Base-by-base conservation (phyloP, 2,329 filamentous ascomycete species). In the Diaporthe longicolla region DNA sequence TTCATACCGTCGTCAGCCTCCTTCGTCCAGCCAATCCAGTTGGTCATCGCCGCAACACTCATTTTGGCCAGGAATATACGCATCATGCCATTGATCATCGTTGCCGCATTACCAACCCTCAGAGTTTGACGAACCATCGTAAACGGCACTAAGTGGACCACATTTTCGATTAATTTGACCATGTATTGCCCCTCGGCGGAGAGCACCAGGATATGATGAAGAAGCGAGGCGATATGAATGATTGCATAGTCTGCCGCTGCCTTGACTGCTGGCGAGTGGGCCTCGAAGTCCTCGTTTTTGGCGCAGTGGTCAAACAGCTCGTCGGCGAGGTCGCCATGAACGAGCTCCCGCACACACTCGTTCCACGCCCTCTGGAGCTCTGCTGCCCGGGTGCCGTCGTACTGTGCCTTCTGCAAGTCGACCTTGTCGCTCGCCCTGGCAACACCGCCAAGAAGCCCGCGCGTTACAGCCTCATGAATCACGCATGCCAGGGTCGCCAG, bases 1-100 rank as follows among this genome's bases (percentile, higher is more conserved):
- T 95, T 97, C 93, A 94, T 94, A 61, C 94, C 94, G 77, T 95
- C 93, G 76, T 94, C 91, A 0, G 92, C 89, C 61, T 90, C 90
- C 61, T 89, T 89, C 0, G 92, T 95, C 52, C 94, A 81, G 0
- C 94, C 93, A 15, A 95, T 88, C 92, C 93, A 96, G 80, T 95
- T 95, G 6, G 94, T 94, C 68, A 96, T 83, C 10, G 91, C 91
- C 1, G 90, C 91, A 6, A 96, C 86, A 77, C 93, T 93, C 73
- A 95, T 84, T 83, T 97, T 97, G n/a, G 93, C 91, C 19, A 97
- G 86, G 21, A 95, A 86, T 21, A 96, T 84, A 70, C 87, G 89
- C 81, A 94, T 88, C 88, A 96, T 92, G 73, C 88, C 93, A 78
- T 89, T 93, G 72, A 96, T 92, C 94, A 97, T 95, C 26, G 91